phyloP scores from a whole-genome alignment of 2,329 filamentous ascomycete genomes.

The Pyricularia sp. region DNA sequence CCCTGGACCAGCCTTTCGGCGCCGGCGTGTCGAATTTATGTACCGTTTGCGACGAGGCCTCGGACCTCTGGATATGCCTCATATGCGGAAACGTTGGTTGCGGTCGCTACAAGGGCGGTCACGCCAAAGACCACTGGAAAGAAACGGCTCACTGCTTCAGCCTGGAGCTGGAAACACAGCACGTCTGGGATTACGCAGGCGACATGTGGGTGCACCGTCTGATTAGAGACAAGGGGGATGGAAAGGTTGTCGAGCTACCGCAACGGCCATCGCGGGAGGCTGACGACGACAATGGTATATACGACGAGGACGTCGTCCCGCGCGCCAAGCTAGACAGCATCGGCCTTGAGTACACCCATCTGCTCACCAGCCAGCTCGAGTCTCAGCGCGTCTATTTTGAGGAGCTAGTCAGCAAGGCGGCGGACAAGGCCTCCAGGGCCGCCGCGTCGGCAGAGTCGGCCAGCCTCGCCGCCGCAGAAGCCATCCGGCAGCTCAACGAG shows the following conservation, averaged over 20 bases:
- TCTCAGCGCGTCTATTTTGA: constrained; percentile 90
- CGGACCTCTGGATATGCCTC: constrained; percentile 89
- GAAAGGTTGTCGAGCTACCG: constrained; percentile 84
- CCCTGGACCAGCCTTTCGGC: constrained; percentile 37
- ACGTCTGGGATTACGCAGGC: constrained; percentile 95
- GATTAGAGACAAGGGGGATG: constrained; percentile 85
- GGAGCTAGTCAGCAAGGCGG: constrained; percentile 76
- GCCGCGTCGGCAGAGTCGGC: constrained; percentile 53
- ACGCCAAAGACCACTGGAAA: constrained; percentile 90
- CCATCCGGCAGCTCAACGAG: constrained; percentile 32
- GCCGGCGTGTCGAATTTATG: constrained; percentile 57
- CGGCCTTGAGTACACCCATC: constrained; percentile 85
- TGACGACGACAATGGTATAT: neutral
- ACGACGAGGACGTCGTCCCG: constrained; percentile 52
- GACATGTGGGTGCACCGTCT: constrained; percentile 94
- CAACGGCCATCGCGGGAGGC: constrained; percentile 16
- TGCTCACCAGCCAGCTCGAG: constrained; percentile 85
- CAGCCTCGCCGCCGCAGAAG: constrained; percentile 31
- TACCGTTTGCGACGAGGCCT: constrained; percentile 62
- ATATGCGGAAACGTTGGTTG: constrained; percentile 90
- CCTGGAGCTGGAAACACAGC: constrained; percentile 83
- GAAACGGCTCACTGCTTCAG: constrained; percentile 81
- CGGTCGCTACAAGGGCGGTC: constrained; percentile 84
- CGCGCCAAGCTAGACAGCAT: constrained; percentile 61
- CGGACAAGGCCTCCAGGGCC: constrained; percentile 74